Evolutionary conservation across 805 yeast species (phyloP).

Genomic region (Hanseniaspora occidentalis): DNA sequence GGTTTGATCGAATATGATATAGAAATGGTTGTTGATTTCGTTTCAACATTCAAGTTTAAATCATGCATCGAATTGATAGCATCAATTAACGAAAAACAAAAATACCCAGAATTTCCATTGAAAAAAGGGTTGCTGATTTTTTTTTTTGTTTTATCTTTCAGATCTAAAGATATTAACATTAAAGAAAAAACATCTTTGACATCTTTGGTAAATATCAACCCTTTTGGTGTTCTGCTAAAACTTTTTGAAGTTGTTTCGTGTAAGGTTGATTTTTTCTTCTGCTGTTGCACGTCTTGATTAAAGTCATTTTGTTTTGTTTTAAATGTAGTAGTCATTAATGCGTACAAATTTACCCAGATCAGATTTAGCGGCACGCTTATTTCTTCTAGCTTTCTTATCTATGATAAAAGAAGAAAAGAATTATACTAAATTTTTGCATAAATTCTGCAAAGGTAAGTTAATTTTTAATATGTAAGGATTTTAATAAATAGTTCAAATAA

Average conservation of each 20-base stretch:
- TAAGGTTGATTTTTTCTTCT: constrained; percentile 12
- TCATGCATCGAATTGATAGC: constrained; percentile 42
- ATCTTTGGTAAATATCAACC: constrained; percentile 42
- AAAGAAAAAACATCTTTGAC: constrained; percentile 48
- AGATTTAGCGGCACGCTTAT: background rate
- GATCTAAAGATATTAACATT: constrained; percentile 31
- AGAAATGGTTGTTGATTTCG: constrained; percentile 37
- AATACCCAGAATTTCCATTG: constrained; percentile 32
- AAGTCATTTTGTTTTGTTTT: background rate
- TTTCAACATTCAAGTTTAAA: constrained; percentile 36
- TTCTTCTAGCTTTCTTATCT: background rate
- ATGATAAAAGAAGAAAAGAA: too few relatives aligned
- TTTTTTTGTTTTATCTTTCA: constrained; percentile 22
- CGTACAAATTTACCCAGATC: background rate
- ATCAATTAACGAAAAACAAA: constrained; percentile 35
- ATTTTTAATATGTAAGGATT: too few relatives aligned
- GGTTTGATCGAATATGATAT: constrained; percentile 42
- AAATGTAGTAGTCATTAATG: background rate
- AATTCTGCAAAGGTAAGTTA: too few relatives aligned
- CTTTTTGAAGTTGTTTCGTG: constrained; percentile 33
- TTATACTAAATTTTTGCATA: too few relatives aligned
- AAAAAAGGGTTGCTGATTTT: constrained; percentile 17
- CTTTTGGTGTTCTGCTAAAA: constrained; percentile 39
- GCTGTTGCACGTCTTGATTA: background rate
- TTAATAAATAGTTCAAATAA: too few relatives aligned